Base-by-base conservation (phyloP, 306 rosid genomes). In the Fragaria iinumae region DNA sequence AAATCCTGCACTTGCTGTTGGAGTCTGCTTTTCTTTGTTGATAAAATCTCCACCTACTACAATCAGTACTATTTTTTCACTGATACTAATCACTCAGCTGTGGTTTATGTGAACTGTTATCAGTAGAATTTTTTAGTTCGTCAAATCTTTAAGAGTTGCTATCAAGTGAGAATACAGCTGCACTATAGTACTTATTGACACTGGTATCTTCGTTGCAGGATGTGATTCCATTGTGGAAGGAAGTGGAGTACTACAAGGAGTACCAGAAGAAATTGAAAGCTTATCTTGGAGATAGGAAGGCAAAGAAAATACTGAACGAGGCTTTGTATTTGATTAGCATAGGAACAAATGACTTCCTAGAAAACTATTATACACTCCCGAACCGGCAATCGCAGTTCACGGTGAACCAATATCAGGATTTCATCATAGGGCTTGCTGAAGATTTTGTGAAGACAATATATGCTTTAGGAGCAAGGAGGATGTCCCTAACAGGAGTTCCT, bases 161-260 rank as follows among this genome's bases (percentile, higher is more conserved):
- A 27, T 60, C 39, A 21, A 59, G 34, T 59, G 23, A 34, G 21
- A 36, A 17, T 18, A 65, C 25, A 65, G 14, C 70, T 5, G 39
- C 23, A 7, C 11, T 64, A 7, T 16, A 4, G 6, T 2, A 16
- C 18, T 34, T 34, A 8, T 34, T 34, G 6, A 38, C 1, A 39
- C 72, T 41, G 20, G 6, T 41, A 43, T 47, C 7, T 9, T 17
- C 20, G 48, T 7, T 70, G 59, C 72, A 87, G 91, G 79, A 34
- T 44, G 93, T 89, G 5, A 87, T 91, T 81, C 93, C 96, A 43
- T 77, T 91, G 13, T 91, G 93, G 93, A 89, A 84, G 57, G 91
- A 91, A 79, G 86, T 91, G 11, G 89, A 83, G 73, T 86, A 77
- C 79, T 91, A 83, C 73, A 87, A 87, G 69, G 93, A 87, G 0